Conservation (phyloP, 768 basidiomycete genomes). For the Podaxis sp. region DNA sequence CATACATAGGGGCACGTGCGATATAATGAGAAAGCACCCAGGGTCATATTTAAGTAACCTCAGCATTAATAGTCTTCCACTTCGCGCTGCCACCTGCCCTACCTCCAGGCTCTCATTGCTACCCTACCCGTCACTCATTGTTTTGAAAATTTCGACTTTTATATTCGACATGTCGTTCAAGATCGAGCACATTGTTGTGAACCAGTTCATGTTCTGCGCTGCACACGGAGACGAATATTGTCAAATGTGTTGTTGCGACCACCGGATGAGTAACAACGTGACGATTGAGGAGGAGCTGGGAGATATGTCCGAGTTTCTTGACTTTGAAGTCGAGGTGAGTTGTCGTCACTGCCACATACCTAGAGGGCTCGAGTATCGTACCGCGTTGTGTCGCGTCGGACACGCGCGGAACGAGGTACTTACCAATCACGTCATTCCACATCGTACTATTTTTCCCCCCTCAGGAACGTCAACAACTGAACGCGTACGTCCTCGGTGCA, state of each 20-base stretch:
- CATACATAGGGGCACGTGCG: neutral
- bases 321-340: constrained; percentile 15
- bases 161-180: neutral
- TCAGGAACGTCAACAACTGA: constrained; percentile 14
- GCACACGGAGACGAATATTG: constrained; percentile 30
- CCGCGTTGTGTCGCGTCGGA: too few species aligned
- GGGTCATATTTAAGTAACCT: constrained; percentile 3
- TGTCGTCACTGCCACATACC: neutral
- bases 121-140: neutral
- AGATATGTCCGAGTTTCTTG: constrained; percentile 15
- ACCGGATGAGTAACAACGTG: constrained; percentile 28
- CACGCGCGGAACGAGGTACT: neutral
- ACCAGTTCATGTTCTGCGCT: constrained; percentile 28
- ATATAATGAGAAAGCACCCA: neutral
- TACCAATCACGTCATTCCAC: neutral
- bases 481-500: constrained; percentile 10
- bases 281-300: constrained; percentile 23
- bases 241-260: constrained; percentile 25
- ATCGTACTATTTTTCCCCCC: neutral
- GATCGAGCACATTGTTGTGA: constrained; percentile 22
- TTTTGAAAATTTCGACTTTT: neutral
- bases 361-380: too few species aligned
- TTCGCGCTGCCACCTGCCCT: neutral
- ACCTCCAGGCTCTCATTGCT: neutral
- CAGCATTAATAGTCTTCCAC: neutral